A percentile compares a stretch with the other conserved stretches of the same genome.
Conservation (phyloP, 306 rosid genomes). For the Lupinus albus region DNA sequence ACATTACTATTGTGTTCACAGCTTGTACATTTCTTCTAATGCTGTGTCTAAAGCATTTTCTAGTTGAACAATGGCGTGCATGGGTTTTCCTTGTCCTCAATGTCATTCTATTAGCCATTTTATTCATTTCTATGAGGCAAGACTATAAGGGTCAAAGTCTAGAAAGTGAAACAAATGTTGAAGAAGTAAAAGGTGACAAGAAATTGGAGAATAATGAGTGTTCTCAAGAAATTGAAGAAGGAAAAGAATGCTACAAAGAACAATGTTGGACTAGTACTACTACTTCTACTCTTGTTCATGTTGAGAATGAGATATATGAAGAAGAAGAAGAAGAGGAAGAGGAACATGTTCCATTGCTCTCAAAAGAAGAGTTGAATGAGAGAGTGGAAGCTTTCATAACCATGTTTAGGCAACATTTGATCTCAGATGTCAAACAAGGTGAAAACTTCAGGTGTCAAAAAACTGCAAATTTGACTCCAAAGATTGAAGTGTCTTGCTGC, state of each 20-base stretch:
- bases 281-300: not conserved
- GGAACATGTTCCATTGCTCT: conserved; percentile 48
- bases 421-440: conserved; percentile 65
- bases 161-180: conserved; percentile 31
- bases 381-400: conserved; percentile 92
- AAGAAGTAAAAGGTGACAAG: conserved; percentile 38
- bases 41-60: conserved; percentile 69
- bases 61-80: conserved; percentile 78
- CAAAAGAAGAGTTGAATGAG: conserved; percentile 87
- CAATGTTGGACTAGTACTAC: conserved; percentile 29
- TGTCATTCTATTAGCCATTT: conserved; percentile 72
- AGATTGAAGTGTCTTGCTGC: conserved; percentile 46
- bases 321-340: conserved; percentile 28
- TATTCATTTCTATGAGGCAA: conserved; percentile 67
- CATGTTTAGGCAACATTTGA: conserved; percentile 89
- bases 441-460: conserved; percentile 38
- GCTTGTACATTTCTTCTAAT: conserved; percentile 70
- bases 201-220: conserved; percentile 28
- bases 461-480: conserved; percentile 30
- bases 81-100: conserved; percentile 84
- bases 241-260: conserved; percentile 34
- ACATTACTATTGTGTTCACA: conserved; percentile 52
- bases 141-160: conserved; percentile 2
- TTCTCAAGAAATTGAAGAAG: conserved; percentile 46
- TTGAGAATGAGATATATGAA: conserved; percentile 37